Percentiles rank a stretch among this genome's conserved stretches.
Evolutionary conservation across 306 rosid genomes (phyloP).

Genomic region (Delonix regia): DNA sequence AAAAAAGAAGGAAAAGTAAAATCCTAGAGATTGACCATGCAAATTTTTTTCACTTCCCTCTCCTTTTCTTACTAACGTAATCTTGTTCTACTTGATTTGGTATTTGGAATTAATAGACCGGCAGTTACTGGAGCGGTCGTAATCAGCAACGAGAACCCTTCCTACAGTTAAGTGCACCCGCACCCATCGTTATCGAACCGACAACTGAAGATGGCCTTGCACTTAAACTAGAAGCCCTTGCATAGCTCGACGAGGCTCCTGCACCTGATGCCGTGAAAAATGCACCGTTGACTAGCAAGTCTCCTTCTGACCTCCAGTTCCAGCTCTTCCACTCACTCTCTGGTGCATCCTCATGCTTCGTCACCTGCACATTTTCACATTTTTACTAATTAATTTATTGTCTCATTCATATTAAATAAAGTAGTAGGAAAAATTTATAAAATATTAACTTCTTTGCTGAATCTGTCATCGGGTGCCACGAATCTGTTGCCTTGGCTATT

Average conservation of each 20-base stretch:
- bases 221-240: conserved; percentile 89
- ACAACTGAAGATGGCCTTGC: conserved; percentile 90
- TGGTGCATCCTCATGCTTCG: conserved; percentile 95
- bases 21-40: conserved; percentile 40
- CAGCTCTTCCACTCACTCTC: conserved; percentile 81
- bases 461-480: conserved; percentile 71
- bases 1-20: conserved; percentile 38
- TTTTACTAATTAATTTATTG: neutral
- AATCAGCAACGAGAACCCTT: conserved; percentile 86
- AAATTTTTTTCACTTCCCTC: conserved; percentile 15
- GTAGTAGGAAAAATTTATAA: too few species aligned
- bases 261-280: conserved; percentile 83
- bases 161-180: conserved; percentile 81
- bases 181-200: conserved; percentile 63
- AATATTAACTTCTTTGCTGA: conserved; percentile 77
- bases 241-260: conserved; percentile 88
- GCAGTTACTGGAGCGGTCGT: conserved; percentile 34
- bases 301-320: conserved; percentile 98
- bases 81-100: neutral
- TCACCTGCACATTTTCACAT: conserved; percentile 56
- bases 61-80: conserved; percentile 18
- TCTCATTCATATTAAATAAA: neutral
- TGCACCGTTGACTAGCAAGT: conserved; percentile 78
- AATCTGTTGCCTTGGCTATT: conserved; percentile 97
- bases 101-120: conserved; percentile 35